A percentile compares a stretch with the other conserved stretches of the same genome.
Conservation (phyloP, 495 filamentous ascomycete species). For the Emericellopsis terricola region DNA sequence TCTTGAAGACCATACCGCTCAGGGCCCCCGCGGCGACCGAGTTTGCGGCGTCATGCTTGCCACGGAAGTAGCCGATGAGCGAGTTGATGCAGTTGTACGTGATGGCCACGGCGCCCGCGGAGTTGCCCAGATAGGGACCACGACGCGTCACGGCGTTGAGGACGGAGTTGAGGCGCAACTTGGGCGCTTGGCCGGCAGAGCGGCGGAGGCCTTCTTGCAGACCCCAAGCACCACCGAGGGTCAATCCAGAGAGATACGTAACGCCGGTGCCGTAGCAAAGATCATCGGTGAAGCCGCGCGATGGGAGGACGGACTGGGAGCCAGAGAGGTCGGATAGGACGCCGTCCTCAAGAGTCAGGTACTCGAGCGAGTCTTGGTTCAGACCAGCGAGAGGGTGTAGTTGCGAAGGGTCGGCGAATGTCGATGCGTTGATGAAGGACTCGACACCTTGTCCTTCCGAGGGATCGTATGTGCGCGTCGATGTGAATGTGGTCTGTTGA, state of each 20-base stretch:
- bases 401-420: conserved; percentile 63
- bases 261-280: conserved; percentile 93
- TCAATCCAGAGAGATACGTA: conserved; percentile 72
- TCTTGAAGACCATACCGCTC: conserved; percentile 91
- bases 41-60: conserved; percentile 83
- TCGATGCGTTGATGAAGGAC: conserved; percentile 54
- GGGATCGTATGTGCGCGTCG: conserved; percentile 49
- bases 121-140: conserved; percentile 94
- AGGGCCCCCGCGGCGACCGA: conserved; percentile 67
- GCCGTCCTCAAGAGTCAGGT: conserved; percentile 84
- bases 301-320: conserved; percentile 68
- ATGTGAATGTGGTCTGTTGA: conserved; percentile 26
- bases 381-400: conserved; percentile 91
- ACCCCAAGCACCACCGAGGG: conserved; percentile 83
- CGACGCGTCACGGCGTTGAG: conserved; percentile 83
- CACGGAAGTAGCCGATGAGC: conserved; percentile 65
- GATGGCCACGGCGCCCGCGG: conserved; percentile 84
- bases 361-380: conserved; percentile 81
- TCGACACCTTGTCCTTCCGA: conserved; percentile 56
- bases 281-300: conserved; percentile 93
- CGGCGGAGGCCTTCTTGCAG: conserved; percentile 69
- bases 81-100: conserved; percentile 91
- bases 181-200: conserved; percentile 58
- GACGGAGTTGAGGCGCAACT: conserved; percentile 79
- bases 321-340: conserved; percentile 79